These are phyloP conservation scores for Penicillium sp. DNA, from an alignment of 2,329 filamentous ascomycete genomes.

Conservation along the genomic window DNA sequence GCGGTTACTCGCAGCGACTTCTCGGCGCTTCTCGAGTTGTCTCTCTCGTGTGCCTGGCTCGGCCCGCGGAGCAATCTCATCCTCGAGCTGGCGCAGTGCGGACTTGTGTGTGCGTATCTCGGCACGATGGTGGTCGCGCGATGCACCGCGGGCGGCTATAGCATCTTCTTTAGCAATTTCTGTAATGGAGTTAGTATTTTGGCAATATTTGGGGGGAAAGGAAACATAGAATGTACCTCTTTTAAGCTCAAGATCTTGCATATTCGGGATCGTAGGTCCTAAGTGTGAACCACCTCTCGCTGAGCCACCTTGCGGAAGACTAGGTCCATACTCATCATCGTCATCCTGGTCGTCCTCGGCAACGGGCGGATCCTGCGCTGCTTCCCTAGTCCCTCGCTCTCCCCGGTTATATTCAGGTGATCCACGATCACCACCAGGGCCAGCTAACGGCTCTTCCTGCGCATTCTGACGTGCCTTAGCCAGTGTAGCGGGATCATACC, in stretches of 20 bases:
- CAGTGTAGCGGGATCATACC: constrained; percentile 82
- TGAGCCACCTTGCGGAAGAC: constrained; percentile 40
- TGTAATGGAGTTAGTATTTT: constrained; percentile 7
- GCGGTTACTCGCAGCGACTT: constrained; percentile 67
- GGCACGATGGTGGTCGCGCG: constrained; percentile 38
- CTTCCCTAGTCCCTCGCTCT: constrained; percentile 9
- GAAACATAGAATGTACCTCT: constrained; percentile 31
- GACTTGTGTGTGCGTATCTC: constrained; percentile 51
- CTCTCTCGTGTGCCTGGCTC: constrained; percentile 80
- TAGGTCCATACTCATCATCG: constrained; percentile 58
- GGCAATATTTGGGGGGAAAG: not conserved
- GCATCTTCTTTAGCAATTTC: constrained; percentile 34
- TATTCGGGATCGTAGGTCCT: constrained; percentile 64
- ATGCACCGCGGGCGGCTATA: constrained; percentile 27
- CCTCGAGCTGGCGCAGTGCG: constrained; percentile 42
- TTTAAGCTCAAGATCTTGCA: constrained; percentile 67
- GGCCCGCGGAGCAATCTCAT: constrained; percentile 78
- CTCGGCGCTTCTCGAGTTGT: constrained; percentile 77
- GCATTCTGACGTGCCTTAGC: constrained; percentile 45
- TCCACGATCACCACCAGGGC: constrained; percentile 1
- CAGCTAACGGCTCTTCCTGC: constrained; percentile 8
- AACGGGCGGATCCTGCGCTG: constrained; percentile 3
- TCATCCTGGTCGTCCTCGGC: constrained; percentile 35
- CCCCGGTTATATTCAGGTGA: constrained; percentile 27
- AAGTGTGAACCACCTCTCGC: constrained; percentile 15